Base-by-base conservation (phyloP, 768 basidiomycete genomes). In the Nevesoporus exiguus region DNA sequence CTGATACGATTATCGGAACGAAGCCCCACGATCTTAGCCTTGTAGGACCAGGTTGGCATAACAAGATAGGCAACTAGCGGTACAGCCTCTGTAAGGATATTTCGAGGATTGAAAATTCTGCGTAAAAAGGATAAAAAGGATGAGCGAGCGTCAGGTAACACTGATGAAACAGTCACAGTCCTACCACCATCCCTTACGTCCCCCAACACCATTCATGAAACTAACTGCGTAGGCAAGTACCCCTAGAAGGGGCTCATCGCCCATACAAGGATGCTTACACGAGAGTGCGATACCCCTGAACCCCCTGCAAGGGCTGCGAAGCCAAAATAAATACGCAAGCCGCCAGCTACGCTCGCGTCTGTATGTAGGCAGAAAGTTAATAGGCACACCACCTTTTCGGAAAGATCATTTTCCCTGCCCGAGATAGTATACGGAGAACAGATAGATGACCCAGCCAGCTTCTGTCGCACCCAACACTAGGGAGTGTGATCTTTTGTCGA, bases 101-200 rank as follows among this genome's bases (percentile, higher is more conserved):
- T 80, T 66, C 82, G 81, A 1, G 83, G 56, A 50, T 82, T 82
- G 63, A 83, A 83, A 27, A 85, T 80, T 81, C 79, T 82, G 19
- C 7, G 52, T 2, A 19, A 37, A 47, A 25, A 22, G 0, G 9
- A 31, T 31, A 30, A 30, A 13, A 39, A n/a, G n/a, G n/a, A n/a
- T n/a, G n/a, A n/a, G n/a, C n/a, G n/a, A n/a, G n/a, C n/a, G n/a
- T n/a, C n/a, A n/a, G n/a, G n/a, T n/a, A n/a, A n/a, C n/a, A n/a
- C n/a, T 29, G 5, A 15, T 5, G 13, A 22, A 30, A 21, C 19
- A 24, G 22, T 21, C 22, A 21, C 15, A 41, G 33, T 0, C 42
- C 62, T 57, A 77, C 82, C 84, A 85, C 84, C 85, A 86, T 21
- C 83, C 82, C 39, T 66, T 74, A 45, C 76, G 75, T 17, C 82